Percentiles rank a stretch among this genome's conserved stretches.
These are phyloP conservation scores for Candida adriatica DNA, from an alignment of 805 yeast species.

Conservation along the genomic window DNA sequence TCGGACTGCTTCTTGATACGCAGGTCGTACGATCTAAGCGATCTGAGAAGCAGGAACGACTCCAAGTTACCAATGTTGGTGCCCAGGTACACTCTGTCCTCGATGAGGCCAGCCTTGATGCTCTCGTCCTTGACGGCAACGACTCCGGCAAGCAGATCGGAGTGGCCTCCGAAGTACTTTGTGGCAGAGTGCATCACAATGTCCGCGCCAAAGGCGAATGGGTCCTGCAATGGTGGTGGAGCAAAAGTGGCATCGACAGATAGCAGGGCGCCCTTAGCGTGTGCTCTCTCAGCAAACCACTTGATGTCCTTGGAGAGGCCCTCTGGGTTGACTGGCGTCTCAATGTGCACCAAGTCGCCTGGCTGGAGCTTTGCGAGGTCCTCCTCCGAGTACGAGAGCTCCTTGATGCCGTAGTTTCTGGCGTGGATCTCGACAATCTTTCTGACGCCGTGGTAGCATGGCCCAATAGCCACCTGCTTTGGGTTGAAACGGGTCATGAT, in stretches of 20 bases:
- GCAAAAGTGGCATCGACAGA: slow-evolving; percentile 87
- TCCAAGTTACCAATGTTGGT: slow-evolving; percentile 77
- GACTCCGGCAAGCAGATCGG: slow-evolving; percentile 81
- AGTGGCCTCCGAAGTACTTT: slow-evolving; percentile 93
- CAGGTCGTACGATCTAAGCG: slow-evolving; percentile 73
- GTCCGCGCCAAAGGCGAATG: slow-evolving; percentile 80
- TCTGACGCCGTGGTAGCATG: slow-evolving; percentile 82
- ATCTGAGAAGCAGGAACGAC: slow-evolving; percentile 64
- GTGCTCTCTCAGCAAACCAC: slow-evolving; percentile 63
- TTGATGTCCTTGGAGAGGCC: slow-evolving; percentile 61
- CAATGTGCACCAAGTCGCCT: slow-evolving; percentile 79
- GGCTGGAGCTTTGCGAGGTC: slow-evolving; percentile 39
- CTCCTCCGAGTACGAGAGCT: slow-evolving; percentile 37
- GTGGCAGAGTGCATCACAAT: slow-evolving; percentile 91
- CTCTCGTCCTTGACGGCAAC: slow-evolving; percentile 54
- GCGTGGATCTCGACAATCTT: slow-evolving; percentile 59
- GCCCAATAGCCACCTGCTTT: slow-evolving; percentile 63
- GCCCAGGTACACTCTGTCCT: slow-evolving; percentile 69
- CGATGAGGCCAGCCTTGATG: slow-evolving; percentile 38
- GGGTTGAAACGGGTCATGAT: slow-evolving; percentile 67
- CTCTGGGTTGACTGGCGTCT: slow-evolving; percentile 84
- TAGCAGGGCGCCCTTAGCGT: slow-evolving; percentile 65
- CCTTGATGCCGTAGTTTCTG: slow-evolving; percentile 52
- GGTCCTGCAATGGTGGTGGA: slow-evolving; percentile 83
- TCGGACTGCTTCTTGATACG: slow-evolving; percentile 62